These are phyloP conservation scores for Annulohypoxylon truncatum DNA, from an alignment of 2,329 filamentous ascomycete species.

Conservation along the genomic window DNA sequence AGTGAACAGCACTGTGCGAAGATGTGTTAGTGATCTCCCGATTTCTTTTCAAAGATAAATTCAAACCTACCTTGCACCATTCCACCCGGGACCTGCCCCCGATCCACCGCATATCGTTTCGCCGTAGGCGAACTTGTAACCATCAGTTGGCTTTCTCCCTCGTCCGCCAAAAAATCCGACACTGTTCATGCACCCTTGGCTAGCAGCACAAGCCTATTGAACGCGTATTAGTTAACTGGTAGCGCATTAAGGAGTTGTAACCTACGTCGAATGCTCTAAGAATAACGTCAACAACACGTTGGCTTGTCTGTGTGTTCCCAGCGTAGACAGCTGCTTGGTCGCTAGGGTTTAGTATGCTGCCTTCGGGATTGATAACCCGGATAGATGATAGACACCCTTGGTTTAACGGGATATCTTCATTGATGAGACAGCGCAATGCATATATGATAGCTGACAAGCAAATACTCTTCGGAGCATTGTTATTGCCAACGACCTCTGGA, in stretches of 20 bases:
- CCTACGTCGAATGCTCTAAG: constrained; percentile 38
- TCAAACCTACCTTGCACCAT: constrained; percentile 60
- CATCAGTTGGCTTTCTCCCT: constrained; percentile 27
- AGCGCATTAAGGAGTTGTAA: background rate
- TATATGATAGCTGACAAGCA: constrained; percentile 48
- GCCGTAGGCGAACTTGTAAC: constrained; percentile 74
- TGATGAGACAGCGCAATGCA: constrained; percentile 70
- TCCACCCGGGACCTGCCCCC: constrained; percentile 75
- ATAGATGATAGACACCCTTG: constrained; percentile 70
- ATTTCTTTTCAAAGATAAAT: background rate
- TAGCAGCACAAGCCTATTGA: constrained; percentile 64
- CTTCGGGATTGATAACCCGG: constrained; percentile 37
- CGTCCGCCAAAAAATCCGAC: constrained; percentile 72
- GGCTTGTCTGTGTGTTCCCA: constrained; percentile 36
- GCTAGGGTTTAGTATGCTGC: constrained; percentile 50
- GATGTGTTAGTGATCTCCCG: background rate
- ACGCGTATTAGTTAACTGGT: background rate
- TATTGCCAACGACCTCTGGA: constrained; percentile 57
- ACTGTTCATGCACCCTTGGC: constrained; percentile 81
- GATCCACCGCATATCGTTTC: constrained; percentile 78
- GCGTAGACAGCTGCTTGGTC: constrained; percentile 38
- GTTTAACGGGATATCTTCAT: constrained; percentile 78
- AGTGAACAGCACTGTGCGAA: constrained; percentile 68
- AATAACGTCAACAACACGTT: constrained; percentile 40
- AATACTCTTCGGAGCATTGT: constrained; percentile 48